Percentiles rank a stretch among this genome's conserved stretches.
Evolutionary conservation across 2,329 filamentous ascomycete species (phyloP).

Genomic region (Hypoxylon sp.): DNA sequence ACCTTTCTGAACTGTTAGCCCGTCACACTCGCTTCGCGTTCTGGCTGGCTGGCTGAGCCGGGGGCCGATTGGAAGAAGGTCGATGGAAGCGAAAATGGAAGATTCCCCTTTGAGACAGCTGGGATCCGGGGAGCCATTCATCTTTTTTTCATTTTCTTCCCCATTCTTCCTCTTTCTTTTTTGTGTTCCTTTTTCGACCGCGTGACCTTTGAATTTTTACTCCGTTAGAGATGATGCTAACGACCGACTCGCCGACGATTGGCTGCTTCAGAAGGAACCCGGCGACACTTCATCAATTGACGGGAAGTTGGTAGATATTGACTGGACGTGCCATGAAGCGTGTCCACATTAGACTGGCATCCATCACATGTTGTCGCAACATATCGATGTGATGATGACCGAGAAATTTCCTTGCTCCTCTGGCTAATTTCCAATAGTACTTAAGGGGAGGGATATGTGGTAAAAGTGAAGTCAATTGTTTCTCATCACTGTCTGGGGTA

Average conservation of each 20-base stretch:
- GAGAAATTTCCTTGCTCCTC: conserved; percentile 12
- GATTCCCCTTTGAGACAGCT: conserved; percentile 35
- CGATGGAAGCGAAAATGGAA: conserved; percentile 43
- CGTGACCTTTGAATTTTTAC: conserved; percentile 39
- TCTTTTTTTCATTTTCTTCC: conserved; percentile 14
- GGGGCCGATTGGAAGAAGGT: conserved; percentile 42
- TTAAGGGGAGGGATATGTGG: conserved; percentile 10
- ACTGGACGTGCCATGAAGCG: conserved; percentile 23
- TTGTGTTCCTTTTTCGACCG: conserved; percentile 34
- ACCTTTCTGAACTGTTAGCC: conserved; percentile 31
- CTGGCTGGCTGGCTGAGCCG: conserved; percentile 20
- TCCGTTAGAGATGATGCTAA: conserved; percentile 38
- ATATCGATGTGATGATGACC: conserved; percentile 18
- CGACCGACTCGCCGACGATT: conserved; percentile 24
- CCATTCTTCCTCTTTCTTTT: conserved; percentile 26
- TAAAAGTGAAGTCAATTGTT: conserved; percentile 15
- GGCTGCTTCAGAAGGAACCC: conserved; percentile 22
- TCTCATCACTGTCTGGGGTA: conserved; percentile 16
- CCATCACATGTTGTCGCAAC: conserved; percentile 16
- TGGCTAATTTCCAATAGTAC: conserved; percentile 16
- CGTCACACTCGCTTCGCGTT: conserved; percentile 37
- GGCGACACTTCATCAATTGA: conserved; percentile 29
- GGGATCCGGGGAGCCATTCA: conserved; percentile 18
- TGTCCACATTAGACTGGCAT: conserved; percentile 31
- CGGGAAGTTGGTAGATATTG: conserved; percentile 14